Base-by-base conservation (phyloP, 495 filamentous ascomycete genomes). In the Amniculicola lignicola region DNA sequence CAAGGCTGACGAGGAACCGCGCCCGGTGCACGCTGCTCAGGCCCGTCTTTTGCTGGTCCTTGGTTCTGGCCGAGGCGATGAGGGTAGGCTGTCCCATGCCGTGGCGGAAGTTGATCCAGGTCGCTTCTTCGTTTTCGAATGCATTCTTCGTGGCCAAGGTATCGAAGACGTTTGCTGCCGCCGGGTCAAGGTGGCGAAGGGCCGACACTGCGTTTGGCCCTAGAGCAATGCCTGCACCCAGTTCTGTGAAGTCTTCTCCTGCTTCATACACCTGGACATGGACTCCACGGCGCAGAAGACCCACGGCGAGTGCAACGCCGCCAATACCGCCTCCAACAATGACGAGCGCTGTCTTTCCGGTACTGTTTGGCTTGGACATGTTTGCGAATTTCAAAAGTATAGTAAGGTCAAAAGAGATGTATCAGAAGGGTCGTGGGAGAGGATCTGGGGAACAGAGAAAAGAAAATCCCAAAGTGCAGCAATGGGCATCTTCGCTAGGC, bases 141-240 rank as follows among this genome's bases (percentile, higher is more conserved):
- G 29, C 29, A 6, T 40, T 18, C 9, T 18, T 9, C 37, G 11
- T 19, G 37, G 37, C 37, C 9, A 10, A 9, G 16, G 7, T 40
- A 22, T 57, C 63, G 64, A 70, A 77, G 1, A 67, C 76, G 15
- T 70, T 67, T 52, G 71, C 61, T 33, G 84, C 72, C 0, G 65
- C 63, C 3, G 72, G 72, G 29, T 80, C 73, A 42, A 83, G 75
- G 4, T 77, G 37, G 2, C 65, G 60, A 76, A 86, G 81, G 0
- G 81, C 80, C 0, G 74, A 67, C 9, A 78, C 70, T 4, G 81
- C 74, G 63, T 85, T 84, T 31, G 81, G 75, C 0, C 77, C 77
- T 35, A 86, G 79, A 10, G 74, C 77, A 2, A 87, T 74, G 4
- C 83, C 84, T 1, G 83, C 84, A 23, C 84, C 84, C 4, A 87